Conservation (phyloP, 73 alveolate species). For the Tetrahymena elliotti region DNA sequence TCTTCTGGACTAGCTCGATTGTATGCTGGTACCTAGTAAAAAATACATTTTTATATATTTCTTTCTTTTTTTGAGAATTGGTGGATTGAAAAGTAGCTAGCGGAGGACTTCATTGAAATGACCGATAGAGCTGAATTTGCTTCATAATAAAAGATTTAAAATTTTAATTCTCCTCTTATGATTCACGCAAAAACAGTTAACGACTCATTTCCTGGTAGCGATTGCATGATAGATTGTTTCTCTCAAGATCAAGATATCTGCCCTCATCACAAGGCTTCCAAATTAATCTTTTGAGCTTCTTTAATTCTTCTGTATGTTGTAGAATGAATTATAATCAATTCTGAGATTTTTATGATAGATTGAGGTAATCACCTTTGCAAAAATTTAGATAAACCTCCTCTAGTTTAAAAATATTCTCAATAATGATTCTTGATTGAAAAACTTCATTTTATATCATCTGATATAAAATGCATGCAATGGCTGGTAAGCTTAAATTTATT, state of each 20-base stretch:
- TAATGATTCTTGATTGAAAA: neutral
- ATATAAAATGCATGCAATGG: neutral
- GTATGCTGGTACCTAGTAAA: neutral
- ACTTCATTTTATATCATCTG: neutral
- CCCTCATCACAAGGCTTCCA: neutral
- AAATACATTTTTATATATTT: neutral
- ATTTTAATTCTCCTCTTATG: neutral
- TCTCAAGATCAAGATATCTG: neutral
- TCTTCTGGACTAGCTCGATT: neutral
- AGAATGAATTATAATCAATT: neutral
- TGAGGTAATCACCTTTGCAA: neutral
- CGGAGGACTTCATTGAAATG: slow-evolving; percentile 1
- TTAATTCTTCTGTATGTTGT: neutral
- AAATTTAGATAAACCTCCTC: neutral
- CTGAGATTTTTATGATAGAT: neutral
- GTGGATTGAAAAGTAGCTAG: neutral
- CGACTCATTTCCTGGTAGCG: neutral
- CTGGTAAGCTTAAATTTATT: neutral
- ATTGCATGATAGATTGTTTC: neutral
- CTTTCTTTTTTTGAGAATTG: neutral
- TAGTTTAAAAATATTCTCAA: neutral
- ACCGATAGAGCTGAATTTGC: neutral
- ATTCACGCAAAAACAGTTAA: neutral
- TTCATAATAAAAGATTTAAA: neutral
- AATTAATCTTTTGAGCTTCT: neutral